A percentile compares a stretch with the other conserved stretches of the same genome.
phyloP scores from a whole-genome alignment of 2,329 filamentous ascomycete genomes.

The Fusarium abutilonis region DNA sequence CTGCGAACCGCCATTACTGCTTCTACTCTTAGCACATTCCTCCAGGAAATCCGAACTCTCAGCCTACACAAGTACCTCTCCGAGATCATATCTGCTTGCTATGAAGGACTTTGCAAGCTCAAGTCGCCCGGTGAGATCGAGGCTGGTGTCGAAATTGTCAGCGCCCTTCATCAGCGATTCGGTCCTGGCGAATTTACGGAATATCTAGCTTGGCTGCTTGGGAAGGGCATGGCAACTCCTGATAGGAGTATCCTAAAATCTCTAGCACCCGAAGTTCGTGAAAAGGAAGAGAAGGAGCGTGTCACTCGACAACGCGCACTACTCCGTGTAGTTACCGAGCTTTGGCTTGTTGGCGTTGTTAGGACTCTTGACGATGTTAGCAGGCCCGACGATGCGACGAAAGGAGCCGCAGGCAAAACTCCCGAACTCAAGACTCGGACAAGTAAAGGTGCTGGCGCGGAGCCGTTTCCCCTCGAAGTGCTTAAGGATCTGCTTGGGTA shows the following conservation, averaged over 20 bases:
- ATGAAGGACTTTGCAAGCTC: conserved; percentile 90
- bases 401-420: conserved; percentile 70
- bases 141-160: conserved; percentile 90
- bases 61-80: conserved; percentile 97
- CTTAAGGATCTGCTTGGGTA: conserved; percentile 94
- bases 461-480: conserved; percentile 97
- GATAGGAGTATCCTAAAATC: conserved; percentile 85
- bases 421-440: conserved; percentile 67
- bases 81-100: conserved; percentile 95
- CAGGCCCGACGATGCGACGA: conserved; percentile 70
- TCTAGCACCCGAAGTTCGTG: conserved; percentile 81
- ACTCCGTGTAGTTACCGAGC: conserved; percentile 88
- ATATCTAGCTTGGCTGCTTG: conserved; percentile 90
- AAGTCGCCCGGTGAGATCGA: conserved; percentile 93
- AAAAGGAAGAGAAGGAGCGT: conserved; percentile 96
- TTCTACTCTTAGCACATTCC: conserved; percentile 81
- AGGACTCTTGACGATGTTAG: conserved; percentile 78
- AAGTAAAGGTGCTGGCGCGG: conserved; percentile 71
- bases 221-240: conserved; percentile 88
- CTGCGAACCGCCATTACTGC: conserved; percentile 88
- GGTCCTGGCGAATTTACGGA: conserved; percentile 90
- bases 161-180: conserved; percentile 95
- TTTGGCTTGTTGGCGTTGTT: conserved; percentile 92
- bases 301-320: conserved; percentile 85
- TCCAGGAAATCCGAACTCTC: conserved; percentile 88